Percentiles rank a stretch among this genome's conserved stretches.
Conservation (phyloP, 768 basidiomycete genomes). For the Kwoniella dendrophila region DNA sequence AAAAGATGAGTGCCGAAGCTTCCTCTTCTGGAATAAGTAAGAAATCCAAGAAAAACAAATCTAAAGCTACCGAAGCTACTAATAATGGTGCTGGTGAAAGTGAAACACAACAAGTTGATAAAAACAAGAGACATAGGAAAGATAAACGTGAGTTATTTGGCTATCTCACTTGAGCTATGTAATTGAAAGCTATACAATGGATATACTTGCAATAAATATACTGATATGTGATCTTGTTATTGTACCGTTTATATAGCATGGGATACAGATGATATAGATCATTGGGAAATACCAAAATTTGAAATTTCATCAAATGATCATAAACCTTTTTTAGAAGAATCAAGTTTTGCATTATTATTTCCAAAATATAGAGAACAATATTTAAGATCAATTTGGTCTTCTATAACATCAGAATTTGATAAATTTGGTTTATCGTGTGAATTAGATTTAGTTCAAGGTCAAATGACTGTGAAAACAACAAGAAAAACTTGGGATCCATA, state of each 20-base stretch:
- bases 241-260: constrained; percentile 63
- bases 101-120: constrained; percentile 60
- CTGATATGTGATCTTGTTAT: constrained; percentile 2
- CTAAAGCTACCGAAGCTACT: constrained; percentile 17
- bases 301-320: constrained; percentile 66
- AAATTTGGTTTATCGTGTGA: constrained; percentile 74
- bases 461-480: constrained; percentile 95
- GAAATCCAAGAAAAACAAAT: constrained; percentile 32
- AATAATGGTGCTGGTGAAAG: constrained; percentile 1
- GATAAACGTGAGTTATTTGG: constrained; percentile 76
- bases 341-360: constrained; percentile 95
- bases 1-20: constrained; percentile 43
- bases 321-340: constrained; percentile 79
- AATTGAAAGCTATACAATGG: too few species aligned
- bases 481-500: constrained; percentile 97
- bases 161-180: background rate
- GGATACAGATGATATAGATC: constrained; percentile 99
- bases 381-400: constrained; percentile 89
- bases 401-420: constrained; percentile 81
- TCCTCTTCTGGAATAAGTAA: constrained; percentile 37
- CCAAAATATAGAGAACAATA: constrained; percentile 96
- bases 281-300: constrained; percentile 93
- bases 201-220: too few species aligned
- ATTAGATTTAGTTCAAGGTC: constrained; percentile 91
- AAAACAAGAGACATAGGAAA: constrained; percentile 87